Evolutionary conservation across 2,329 filamentous ascomycete genomes (phyloP), one percentile per base, ranked within the genome.

Genomic region (Neocatenulostroma microsporum): DNA sequence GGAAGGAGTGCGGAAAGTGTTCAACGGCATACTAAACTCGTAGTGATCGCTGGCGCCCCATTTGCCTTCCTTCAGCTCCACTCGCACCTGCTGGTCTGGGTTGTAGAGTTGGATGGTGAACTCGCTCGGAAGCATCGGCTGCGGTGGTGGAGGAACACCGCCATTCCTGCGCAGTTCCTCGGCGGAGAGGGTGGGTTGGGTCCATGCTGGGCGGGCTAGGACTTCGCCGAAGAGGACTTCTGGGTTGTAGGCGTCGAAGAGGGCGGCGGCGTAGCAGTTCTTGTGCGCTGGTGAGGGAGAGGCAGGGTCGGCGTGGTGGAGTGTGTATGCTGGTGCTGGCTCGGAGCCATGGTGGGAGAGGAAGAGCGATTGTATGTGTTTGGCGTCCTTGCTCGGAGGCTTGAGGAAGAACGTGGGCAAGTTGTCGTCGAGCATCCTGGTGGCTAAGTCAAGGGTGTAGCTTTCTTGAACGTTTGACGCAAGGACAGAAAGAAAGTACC

Each of bases 21-120:
- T 80, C 55, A 88, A 78, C 0, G 91, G 91, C 63, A 98, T 80
- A 60, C 89, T 84, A 62, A 98, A 96, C 46, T 91, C 85, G 81
- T 89, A 98, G 36, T 76, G 76, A 35, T 86, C 78, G 11, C 78
- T 80, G 42, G 78, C 81, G 44, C 82, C 87, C 82, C 87, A 94
- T 42, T 80, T 79, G 21, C 83, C 81, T 26, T 80, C 73, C 49
- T 82, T 77, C 52, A 80, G 74, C 50, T 74, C 78, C 23, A 96
- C 74, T 1, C 69, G 52, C 14, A 96, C 69, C 50, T 82, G 74
- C 61, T 91, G 86, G 58, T 96, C 89, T 0, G 91, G 91, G 57
- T 94, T 91, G 69, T 95, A 96, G 3, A 98, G 78, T 51, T 89
- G 82, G 25, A 96, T 73, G n/a, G 73, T 72, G 59, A 96, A 94